These are phyloP conservation scores for Tolypocladium paradoxum DNA, from an alignment of 2,329 filamentous ascomycete species.

Conservation along the genomic window DNA sequence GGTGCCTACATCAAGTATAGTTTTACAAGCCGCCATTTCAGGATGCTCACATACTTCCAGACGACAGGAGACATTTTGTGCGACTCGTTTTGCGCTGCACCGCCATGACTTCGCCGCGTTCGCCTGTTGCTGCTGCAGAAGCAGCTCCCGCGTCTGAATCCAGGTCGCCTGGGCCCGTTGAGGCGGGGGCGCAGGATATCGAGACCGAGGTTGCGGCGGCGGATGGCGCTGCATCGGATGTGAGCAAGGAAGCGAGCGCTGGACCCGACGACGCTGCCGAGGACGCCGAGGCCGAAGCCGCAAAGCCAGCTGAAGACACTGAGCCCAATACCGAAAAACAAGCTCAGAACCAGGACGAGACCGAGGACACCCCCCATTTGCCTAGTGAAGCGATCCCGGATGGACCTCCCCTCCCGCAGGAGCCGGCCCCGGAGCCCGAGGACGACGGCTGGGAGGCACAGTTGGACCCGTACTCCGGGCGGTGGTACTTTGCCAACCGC, in stretches of 20 bases:
- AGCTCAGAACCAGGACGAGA: slow-evolving; percentile 1
- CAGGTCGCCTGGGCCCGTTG: slow-evolving; percentile 6
- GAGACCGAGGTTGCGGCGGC: slow-evolving; percentile 6
- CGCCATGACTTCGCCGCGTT: slow-evolving; percentile 3
- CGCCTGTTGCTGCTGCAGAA: slow-evolving; percentile 5
- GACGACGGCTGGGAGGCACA: slow-evolving; percentile 71
- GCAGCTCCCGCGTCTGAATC: slow-evolving; percentile 6
- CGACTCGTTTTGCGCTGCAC: background rate
- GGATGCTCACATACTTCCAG: slow-evolving; percentile 22
- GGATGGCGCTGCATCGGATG: background rate
- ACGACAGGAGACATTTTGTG: background rate
- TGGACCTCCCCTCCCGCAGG: slow-evolving; percentile 30
- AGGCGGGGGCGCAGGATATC: slow-evolving; percentile 5
- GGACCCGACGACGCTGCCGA: background rate
- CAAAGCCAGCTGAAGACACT: slow-evolving; percentile 1
- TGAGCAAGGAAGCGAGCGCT: background rate
- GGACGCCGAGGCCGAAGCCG: background rate
- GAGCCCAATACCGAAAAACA: slow-evolving; percentile 2
- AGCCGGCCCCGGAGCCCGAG: slow-evolving; percentile 40
- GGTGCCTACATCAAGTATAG: slow-evolving; percentile 26
- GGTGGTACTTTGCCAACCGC: slow-evolving; percentile 79
- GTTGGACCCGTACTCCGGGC: slow-evolving; percentile 58
- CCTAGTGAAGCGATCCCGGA: slow-evolving; percentile 19
- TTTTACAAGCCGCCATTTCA: slow-evolving; percentile 17
- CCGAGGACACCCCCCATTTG: slow-evolving; percentile 21